Evolutionary conservation across 805 yeast genomes (phyloP).

Genomic region (Saccharomycopsis olivae): DNA sequence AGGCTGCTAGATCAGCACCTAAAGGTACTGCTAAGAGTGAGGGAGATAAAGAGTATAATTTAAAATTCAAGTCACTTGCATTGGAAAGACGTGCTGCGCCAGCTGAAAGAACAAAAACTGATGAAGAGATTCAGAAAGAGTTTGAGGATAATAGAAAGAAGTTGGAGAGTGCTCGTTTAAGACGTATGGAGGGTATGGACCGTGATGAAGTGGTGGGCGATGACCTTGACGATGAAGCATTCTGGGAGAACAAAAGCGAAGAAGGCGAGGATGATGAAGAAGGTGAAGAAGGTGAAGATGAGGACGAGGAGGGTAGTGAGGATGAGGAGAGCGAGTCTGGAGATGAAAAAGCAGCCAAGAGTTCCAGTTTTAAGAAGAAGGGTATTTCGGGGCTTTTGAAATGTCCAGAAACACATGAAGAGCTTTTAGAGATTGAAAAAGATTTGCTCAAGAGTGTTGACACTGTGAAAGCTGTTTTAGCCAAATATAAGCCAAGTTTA

Average conservation of each 20-base stretch:
- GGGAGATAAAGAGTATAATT: conserved; percentile 43
- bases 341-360: conserved; percentile 27
- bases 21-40: conserved; percentile 25
- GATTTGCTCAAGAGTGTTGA: conserved; percentile 32
- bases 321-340: conserved; percentile 26
- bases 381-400: conserved; percentile 18
- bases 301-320: conserved; percentile 25
- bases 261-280: conserved; percentile 30
- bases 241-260: conserved; percentile 47
- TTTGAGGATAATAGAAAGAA: conserved; percentile 47
- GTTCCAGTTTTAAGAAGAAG: conserved; percentile 15
- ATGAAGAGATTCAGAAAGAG: conserved; percentile 55
- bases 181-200: conserved; percentile 61
- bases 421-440: conserved; percentile 27
- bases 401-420: conserved; percentile 42
- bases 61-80: conserved; percentile 52
- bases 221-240: conserved; percentile 47
- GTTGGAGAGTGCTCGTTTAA: conserved; percentile 56
- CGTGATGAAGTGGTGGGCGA: conserved; percentile 50
- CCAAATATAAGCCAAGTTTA: conserved; percentile 60
- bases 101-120: conserved; percentile 71
- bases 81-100: conserved; percentile 72
- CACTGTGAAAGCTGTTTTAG: conserved; percentile 45
- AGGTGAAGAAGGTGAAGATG: conserved; percentile 32
- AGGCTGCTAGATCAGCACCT: conserved; percentile 17